A percentile compares a stretch with the other conserved stretches of the same genome.
These are phyloP conservation scores for Helicocarpus griseus DNA, from an alignment of 2,329 filamentous ascomycete genomes.

Conservation along the genomic window DNA sequence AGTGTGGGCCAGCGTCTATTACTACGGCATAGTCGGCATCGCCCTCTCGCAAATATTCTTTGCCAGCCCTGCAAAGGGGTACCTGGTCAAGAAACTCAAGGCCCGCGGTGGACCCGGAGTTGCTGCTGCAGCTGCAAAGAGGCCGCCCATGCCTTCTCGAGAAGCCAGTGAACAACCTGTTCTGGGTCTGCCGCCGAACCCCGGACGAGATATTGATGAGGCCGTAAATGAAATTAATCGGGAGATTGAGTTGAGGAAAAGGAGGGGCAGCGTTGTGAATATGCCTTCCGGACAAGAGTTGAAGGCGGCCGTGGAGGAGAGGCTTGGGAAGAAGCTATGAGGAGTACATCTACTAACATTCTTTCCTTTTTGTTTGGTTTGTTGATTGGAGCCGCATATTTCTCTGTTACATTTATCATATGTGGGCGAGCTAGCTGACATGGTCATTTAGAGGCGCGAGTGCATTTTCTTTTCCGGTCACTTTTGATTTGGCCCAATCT, in stretches of 20 bases:
- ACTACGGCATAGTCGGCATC: conserved; percentile 68
- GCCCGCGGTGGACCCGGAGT: conserved; percentile 33
- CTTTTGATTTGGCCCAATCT: no score
- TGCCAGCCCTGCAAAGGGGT: conserved; percentile 61
- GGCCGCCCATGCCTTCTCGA: conserved; percentile 1
- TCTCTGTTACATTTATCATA: no score
- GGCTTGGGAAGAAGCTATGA: conserved; percentile 39
- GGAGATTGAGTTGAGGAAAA: conserved; percentile 57
- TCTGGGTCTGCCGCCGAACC: conserved; percentile 70
- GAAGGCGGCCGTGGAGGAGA: conserved; percentile 42
- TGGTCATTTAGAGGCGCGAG: not conserved
- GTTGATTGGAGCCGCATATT: not conserved
- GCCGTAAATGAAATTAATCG: conserved; percentile 63
- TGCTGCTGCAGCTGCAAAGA: conserved; percentile 18
- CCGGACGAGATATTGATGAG: conserved; percentile 64
- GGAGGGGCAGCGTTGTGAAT: conserved; percentile 34
- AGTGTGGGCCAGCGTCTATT: conserved; percentile 81
- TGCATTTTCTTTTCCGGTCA: not conserved
- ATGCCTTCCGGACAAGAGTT: conserved; percentile 42
- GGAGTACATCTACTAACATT: not conserved
- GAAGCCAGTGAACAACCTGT: conserved; percentile 47
- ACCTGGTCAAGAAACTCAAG: conserved; percentile 50
- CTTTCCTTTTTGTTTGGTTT: not conserved
- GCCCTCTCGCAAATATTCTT: conserved; percentile 62
- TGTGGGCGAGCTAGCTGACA: no score